Evolutionary conservation across 345 rosid genomes (phyloP).

Genomic region (Populus pruinosa): DNA sequence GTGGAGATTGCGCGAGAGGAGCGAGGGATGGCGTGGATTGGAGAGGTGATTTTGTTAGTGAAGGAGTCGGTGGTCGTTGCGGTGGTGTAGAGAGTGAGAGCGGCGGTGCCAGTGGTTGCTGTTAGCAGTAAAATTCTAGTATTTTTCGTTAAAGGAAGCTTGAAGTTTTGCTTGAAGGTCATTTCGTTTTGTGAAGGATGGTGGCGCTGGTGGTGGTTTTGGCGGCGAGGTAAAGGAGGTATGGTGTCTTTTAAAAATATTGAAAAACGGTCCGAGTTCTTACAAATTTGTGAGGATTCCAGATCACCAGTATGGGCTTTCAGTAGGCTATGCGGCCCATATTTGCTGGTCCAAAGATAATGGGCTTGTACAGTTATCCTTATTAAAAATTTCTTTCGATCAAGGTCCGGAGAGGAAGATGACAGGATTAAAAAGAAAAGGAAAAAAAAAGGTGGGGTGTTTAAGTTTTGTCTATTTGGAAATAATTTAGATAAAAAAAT

Average conservation of each 20-base stretch:
- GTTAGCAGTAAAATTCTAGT: constrained; percentile 30
- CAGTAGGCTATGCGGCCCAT: too few species aligned
- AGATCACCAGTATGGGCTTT: too few species aligned
- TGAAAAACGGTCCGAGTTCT: too few species aligned
- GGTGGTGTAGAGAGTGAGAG: constrained; percentile 21
- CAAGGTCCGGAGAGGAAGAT: too few species aligned
- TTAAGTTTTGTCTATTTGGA: too few species aligned
- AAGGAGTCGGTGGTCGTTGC: neutral
- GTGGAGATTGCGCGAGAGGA: constrained; percentile 59
- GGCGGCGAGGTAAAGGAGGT: neutral
- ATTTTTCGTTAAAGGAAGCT: constrained; percentile 40
- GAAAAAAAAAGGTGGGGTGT: too few species aligned
- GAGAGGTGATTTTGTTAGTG: constrained; percentile 25
- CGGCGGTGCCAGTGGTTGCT: constrained; percentile 38
- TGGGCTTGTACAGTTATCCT: too few species aligned
- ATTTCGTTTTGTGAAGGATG: neutral
- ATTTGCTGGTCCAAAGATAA: too few species aligned
- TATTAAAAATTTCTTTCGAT: too few species aligned
- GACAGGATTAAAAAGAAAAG: too few species aligned
- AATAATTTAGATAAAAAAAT: too few species aligned
- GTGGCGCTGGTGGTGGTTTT: too few species aligned
- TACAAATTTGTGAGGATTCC: neutral
- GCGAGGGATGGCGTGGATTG: constrained; percentile 43
- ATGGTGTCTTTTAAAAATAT: neutral
- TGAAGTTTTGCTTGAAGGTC: constrained; percentile 20